Conservation (phyloP, 2,329 filamentous ascomycete species). For the Xylariales sp. region DNA sequence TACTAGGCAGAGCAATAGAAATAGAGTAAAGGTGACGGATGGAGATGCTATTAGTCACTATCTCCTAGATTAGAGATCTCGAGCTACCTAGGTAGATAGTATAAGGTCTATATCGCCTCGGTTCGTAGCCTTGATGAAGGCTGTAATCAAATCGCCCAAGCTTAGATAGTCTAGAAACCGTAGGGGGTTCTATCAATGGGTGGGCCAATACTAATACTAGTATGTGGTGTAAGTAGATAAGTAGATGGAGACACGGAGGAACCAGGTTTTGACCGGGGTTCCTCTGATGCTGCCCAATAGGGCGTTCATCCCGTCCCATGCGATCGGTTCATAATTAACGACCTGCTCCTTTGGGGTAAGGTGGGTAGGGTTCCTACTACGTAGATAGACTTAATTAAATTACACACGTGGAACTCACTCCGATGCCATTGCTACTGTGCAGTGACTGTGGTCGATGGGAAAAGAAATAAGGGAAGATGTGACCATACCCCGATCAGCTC, state of each 20-base stretch:
- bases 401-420: slow-evolving; percentile 18
- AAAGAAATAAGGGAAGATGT: not conserved
- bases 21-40: not conserved
- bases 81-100: not conserved
- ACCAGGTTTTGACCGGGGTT: not conserved
- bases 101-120: not conserved
- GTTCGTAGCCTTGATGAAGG: not conserved
- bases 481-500: not conserved
- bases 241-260: not conserved
- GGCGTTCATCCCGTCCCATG: not conserved
- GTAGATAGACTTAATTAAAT: not conserved
- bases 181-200: no score
- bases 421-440: no score
- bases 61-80: not conserved
- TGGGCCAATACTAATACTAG: not conserved
- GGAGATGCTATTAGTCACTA: not conserved
- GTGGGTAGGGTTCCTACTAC: slow-evolving; percentile 10
- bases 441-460: not conserved
- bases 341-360: slow-evolving; percentile 23
- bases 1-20: not conserved
- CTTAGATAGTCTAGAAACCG: no score
- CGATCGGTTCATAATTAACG: slow-evolving; percentile 4
- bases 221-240: no score
- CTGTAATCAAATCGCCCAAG: no score
- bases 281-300: not conserved